Evolutionary conservation across 345 rosid genomes (phyloP).

Genomic region (Bruguiera parviflora): DNA sequence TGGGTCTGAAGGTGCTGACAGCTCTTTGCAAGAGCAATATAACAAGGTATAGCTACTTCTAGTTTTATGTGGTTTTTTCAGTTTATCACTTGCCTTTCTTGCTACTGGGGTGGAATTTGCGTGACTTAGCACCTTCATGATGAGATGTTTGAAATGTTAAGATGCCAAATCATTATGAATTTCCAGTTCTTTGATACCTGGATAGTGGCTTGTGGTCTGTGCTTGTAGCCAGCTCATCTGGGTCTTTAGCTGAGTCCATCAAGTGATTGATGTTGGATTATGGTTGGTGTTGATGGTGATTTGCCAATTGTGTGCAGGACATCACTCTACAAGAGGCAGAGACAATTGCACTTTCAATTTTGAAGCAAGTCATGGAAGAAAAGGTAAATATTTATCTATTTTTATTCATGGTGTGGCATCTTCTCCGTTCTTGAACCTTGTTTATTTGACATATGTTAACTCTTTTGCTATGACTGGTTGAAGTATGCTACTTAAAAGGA

Average conservation of each 20-base stretch:
- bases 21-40: conserved; percentile 92
- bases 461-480: background rate
- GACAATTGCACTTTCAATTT: conserved; percentile 76
- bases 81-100: no score
- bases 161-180: no score
- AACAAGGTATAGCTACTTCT: conserved; percentile 54
- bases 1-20: conserved; percentile 98
- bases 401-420: background rate
- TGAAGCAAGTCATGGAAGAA: conserved; percentile 99
- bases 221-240: background rate
- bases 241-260: background rate
- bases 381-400: conserved; percentile 42
- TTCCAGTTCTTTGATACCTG: no score
- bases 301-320: conserved; percentile 43
- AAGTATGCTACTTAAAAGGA: background rate
- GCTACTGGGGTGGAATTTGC: background rate
- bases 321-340: conserved; percentile 83
- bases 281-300: background rate
- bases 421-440: no score
- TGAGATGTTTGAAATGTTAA: no score
- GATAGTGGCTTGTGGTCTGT: background rate
- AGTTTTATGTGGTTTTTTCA: background rate
- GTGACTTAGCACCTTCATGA: background rate
- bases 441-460: no score
- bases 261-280: background rate